Evolutionary conservation across 2,329 filamentous ascomycete genomes (phyloP).

Genomic region (Botrytis fragariae): DNA sequence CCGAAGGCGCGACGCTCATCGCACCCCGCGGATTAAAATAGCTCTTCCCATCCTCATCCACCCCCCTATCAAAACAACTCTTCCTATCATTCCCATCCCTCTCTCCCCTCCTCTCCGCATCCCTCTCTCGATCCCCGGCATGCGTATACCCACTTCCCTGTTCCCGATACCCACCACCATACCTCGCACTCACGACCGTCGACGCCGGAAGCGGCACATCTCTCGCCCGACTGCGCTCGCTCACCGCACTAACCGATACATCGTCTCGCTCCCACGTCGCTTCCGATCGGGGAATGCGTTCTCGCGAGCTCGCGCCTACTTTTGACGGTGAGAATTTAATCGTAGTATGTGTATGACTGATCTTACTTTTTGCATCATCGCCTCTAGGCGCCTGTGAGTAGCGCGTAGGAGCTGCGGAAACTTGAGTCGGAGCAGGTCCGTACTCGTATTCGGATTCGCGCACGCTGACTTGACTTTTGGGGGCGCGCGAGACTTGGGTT

Average conservation of each 20-base stretch:
- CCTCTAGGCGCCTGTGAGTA: background rate
- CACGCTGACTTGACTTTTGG: constrained; percentile 2
- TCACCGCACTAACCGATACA: background rate
- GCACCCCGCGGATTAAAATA: constrained; percentile 42
- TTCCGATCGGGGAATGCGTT: constrained; percentile 11
- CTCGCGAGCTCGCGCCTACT: background rate
- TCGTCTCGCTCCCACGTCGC: constrained; percentile 19
- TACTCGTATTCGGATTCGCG: constrained; percentile 15
- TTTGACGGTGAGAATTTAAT: constrained; percentile 9
- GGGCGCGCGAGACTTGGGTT: background rate
- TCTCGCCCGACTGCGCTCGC: constrained; percentile 14
- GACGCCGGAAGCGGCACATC: constrained; percentile 24
- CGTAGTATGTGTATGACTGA: constrained; percentile 10
- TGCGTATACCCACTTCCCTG: constrained; percentile 9
- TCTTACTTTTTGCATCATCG: constrained; percentile 5
- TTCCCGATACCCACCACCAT: constrained; percentile 15
- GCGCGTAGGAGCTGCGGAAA: background rate
- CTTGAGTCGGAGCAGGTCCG: background rate
- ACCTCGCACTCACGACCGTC: constrained; percentile 8
- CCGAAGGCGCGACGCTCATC: constrained; percentile 56
- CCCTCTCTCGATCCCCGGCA: background rate
- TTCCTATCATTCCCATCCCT: constrained; percentile 37
- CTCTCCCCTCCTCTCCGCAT: constrained; percentile 39
- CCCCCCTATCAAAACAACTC: background rate
- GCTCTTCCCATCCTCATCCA: constrained; percentile 14